phyloP scores from a whole-genome alignment of 768 basidiomycete species.

The Melanogaster broomeanus region DNA sequence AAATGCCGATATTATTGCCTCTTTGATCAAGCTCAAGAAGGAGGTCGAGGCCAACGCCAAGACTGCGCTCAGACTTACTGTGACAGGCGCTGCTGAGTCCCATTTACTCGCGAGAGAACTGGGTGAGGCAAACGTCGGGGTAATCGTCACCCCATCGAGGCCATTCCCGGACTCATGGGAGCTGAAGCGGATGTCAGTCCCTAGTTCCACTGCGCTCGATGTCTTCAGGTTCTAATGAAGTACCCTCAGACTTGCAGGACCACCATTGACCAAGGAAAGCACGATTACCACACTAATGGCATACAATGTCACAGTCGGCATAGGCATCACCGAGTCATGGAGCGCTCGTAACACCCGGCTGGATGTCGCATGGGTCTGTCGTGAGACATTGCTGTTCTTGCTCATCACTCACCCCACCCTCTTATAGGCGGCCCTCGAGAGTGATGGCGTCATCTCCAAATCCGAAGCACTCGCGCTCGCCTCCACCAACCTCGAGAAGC shows the following conservation, averaged over 20 bases:
- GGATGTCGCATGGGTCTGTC: constrained; percentile 78
- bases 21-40: constrained; percentile 67
- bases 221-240: constrained; percentile 6
- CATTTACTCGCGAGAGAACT: constrained; percentile 75
- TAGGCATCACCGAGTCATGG: constrained; percentile 70
- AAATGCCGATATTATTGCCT: constrained; percentile 82
- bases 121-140: constrained; percentile 64
- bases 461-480: constrained; percentile 52
- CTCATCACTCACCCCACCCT: constrained; percentile 1
- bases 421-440: constrained; percentile 41
- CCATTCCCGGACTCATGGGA: constrained; percentile 80
- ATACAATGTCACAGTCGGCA: constrained; percentile 71
- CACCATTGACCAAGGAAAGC: constrained; percentile 42
- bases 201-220: not conserved
- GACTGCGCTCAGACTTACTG: constrained; percentile 53
- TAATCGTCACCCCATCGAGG: constrained; percentile 66
- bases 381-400: constrained; percentile 24
- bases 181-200: constrained; percentile 36
- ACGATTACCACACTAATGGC: constrained; percentile 60
- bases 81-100: constrained; percentile 69
- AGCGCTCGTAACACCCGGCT: constrained; percentile 75
- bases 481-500: constrained; percentile 53
- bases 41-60: constrained; percentile 54
- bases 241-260: constrained; percentile 28
- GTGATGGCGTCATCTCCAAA: constrained; percentile 40